Base-by-base conservation (phyloP, 768 basidiomycete species). In the Termitomyces eurrhizus region DNA sequence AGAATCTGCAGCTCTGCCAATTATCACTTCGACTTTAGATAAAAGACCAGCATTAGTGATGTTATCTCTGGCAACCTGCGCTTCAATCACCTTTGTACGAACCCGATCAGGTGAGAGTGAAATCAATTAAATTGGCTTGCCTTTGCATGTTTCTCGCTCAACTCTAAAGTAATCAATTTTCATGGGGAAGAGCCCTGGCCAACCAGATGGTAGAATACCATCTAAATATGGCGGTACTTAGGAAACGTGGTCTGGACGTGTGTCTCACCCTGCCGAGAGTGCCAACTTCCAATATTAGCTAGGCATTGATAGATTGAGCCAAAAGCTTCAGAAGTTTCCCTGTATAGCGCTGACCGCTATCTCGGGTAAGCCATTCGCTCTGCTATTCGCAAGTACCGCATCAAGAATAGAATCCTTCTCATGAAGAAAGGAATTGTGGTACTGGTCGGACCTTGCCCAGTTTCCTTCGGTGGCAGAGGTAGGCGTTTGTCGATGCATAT, bases 261-360 rank as follows among this genome's bases (percentile, higher is more conserved):
- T 36, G 26, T 65, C 69, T 52, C 63, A 87, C 86, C 86, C 88
- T 64, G n/a, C 84, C 86, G 14, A 88, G 75, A 7, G 87, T 88
- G 0, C 87, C 88, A 52, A 90, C 80, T 66, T 88, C 87, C 48
- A 90, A 69, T 18, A 87, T 75, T 58, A 78, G 72, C 73, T 83
- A 84, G 44, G 85, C 86, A 14, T 76, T 70, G 37, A 84, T 77
- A 3, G 82, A 78, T 46, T 72, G 72, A 6, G 78, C 83, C 39
- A 86, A 61, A 7, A 88, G 75, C 60, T 80, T 75, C 60, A 88
- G 65, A 62, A 85, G 77, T 67, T 86, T 7, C 84, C 86, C 69
- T 86, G 83, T 0, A 82, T 77, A 11, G 77, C 68, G 54, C 77
- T 79, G 42, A 85, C 83, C 2, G 81, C 78, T 45, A 84, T 84